Percentiles rank a stretch among this genome's conserved stretches.
These are phyloP conservation scores for Triangularia setosa DNA, from an alignment of 2,329 filamentous ascomycete species.

Conservation along the genomic window DNA sequence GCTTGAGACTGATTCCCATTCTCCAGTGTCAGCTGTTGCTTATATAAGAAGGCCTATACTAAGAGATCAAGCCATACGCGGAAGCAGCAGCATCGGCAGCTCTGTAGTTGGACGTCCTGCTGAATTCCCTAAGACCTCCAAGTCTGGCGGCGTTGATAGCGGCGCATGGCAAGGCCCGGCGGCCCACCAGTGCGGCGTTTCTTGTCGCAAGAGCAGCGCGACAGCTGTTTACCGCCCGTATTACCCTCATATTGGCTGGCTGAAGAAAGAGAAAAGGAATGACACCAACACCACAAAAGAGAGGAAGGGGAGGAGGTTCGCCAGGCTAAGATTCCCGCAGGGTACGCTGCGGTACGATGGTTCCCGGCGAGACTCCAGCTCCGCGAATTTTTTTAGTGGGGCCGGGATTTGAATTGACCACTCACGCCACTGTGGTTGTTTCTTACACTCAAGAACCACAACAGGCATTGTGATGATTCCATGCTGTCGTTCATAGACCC, in stretches of 20 bases:
- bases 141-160: constrained; percentile 31
- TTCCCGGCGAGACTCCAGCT: constrained; percentile 4
- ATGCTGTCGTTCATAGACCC: not conserved
- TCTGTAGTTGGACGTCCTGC: constrained; percentile 33
- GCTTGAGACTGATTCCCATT: constrained; percentile 39
- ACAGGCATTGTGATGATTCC: not conserved
- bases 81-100: constrained; percentile 36
- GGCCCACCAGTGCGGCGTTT: constrained; percentile 29
- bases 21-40: constrained; percentile 7
- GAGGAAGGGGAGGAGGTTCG: constrained; percentile 6
- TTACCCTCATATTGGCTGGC: constrained; percentile 37
- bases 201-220: constrained; percentile 32
- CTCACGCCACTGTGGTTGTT: not conserved
- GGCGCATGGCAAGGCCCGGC: constrained; percentile 32
- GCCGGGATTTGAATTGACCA: not conserved
- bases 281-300: constrained; percentile 16
- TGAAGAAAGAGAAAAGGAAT: constrained; percentile 24
- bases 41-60: not conserved
- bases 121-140: constrained; percentile 38
- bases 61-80: constrained; percentile 33
- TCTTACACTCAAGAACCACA: not conserved
- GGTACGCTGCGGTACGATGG: not conserved
- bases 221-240: constrained; percentile 37
- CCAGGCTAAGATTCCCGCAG: constrained; percentile 11
- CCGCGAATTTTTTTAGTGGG: constrained; percentile 25